Base-by-base conservation (phyloP, 176 grass and related monocot species). In the Panicum miliaceum region DNA sequence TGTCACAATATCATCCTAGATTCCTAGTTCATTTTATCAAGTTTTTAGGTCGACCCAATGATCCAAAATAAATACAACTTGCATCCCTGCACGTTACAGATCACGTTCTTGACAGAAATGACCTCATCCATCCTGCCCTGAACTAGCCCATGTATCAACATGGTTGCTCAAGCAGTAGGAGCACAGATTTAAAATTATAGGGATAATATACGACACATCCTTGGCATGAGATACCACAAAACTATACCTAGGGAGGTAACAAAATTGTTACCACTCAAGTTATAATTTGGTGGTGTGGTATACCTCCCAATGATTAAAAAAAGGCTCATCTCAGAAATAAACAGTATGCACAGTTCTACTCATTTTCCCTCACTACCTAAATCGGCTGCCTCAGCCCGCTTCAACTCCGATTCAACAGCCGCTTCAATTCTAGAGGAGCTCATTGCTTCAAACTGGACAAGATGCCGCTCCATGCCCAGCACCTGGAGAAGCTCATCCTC, bases 401-500 rank as follows among this genome's bases (percentile, higher is more conserved):
- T 71, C 78, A 67, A 13, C 5, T 29, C 85, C 2, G 25, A 35
- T 68, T 76, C 78, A 68, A 47, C 78, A 50, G 48, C 27, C 13
- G 76, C 73, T 64, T 85, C 77, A 73, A 37, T 85, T 79, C 75
- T 20, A 53, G 84, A 65, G 51, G 86, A 36, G 77, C 77, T 32
- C 69, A 87, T 71, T 42, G 77, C 79, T 34, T 87, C 84, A 81
- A 91, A 90, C 53, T 53, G 87, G 54, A 95, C 60, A 42, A 82
- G 50, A 72, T 98, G 91, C 20, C 73, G 42, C 54, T 95, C 76
- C 18, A 79, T 66, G 9, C 89, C 82, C 45, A 98, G 64, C 36
- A 38, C 85, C 79, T 78, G 68, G 37, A 85, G 73, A 72, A 98
- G 82, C 85, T 98, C 96, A 35, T 93, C 83, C 67, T 92, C 89